Evolutionary conservation across 371 early-diverging fungal genomes (phyloP), one percentile per base, ranked within the genome.

Genomic region (Mycotypha africana): DNA sequence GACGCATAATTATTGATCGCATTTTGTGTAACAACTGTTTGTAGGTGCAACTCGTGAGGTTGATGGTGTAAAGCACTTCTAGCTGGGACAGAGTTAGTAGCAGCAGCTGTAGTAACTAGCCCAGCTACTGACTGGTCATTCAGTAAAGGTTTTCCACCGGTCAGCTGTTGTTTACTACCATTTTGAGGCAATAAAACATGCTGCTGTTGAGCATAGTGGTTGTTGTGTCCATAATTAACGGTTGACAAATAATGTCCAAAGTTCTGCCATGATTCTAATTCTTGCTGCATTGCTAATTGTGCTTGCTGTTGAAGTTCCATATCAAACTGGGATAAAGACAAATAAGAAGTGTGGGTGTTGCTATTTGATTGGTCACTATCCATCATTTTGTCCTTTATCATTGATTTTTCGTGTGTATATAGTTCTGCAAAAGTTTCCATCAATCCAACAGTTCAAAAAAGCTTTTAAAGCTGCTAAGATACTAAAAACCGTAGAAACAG

Each of bases 221-320:
- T 28, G 7, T 43, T 8, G 12, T 37, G n/a, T n/a, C n/a, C 14
- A 16, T 31, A 38, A 1, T 23, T n/a, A 32, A 44, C 21, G 19
- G 51, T 37, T 2, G 71, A 61, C 24, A 71, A 38, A 21, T 65
- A 71, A 22, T 59, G 58, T 24, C 66, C 70, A 44, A 67, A 58
- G 10, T 65, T 62, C 36, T 67, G 55, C 67, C 67, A 66, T 23
- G 42, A 51, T 25, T 45, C 53, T 15, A 57, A 43, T 33, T 58
- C 53, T 40, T 58, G 67, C 34, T 64, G 53, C 36, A 70, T 40
- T 10, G 62, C 53, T 19, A 57, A 45, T 41, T 66, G 67, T 9
- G 71, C 71, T 43, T 71, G 71, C 41, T 67, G 65, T 22, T 71
- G 71, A 23, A 71, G 39, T 33, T 65, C 58, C 1, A 57, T 36